Percentiles rank a stretch among this genome's conserved stretches.
Conservation (phyloP, 2,329 filamentous ascomycete species). For the Diaporthe citri region DNA sequence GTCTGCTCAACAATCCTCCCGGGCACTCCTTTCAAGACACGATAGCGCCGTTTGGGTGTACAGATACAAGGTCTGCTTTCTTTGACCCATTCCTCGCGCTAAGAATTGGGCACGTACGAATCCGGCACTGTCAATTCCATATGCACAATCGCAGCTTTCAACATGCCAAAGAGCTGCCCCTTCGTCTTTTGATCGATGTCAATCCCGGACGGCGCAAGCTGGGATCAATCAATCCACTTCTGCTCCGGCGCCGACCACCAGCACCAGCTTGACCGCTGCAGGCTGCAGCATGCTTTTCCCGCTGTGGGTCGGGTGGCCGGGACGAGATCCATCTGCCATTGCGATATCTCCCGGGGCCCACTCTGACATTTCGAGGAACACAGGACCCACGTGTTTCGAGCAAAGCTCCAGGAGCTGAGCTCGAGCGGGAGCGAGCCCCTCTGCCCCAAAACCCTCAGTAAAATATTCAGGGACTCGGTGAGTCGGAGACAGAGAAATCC, state of each 20-base stretch:
- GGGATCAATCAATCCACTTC: conserved; percentile 1
- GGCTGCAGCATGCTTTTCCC: conserved; percentile 30
- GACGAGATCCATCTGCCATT: conserved; percentile 32
- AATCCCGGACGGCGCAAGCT: not conserved
- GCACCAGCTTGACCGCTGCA: conserved; percentile 27
- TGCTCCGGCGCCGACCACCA: conserved; percentile 6
- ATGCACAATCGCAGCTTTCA: not conserved
- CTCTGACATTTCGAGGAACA: conserved; percentile 10
- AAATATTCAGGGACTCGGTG: conserved; percentile 20
- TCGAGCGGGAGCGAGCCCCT: not conserved
- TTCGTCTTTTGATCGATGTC: not conserved
- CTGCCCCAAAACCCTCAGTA: not conserved
- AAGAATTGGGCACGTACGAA: conserved; percentile 9
- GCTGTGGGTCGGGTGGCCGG: conserved; percentile 31
- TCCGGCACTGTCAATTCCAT: not conserved
- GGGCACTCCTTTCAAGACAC: conserved; percentile 1
- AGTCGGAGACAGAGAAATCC: conserved; percentile 8
- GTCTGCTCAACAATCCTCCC: not conserved
- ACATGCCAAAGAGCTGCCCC: not conserved
- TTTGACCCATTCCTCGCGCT: conserved; percentile 13
- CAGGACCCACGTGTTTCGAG: conserved; percentile 29
- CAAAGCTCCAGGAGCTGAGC: conserved; percentile 13
- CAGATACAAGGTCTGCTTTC: conserved; percentile 5
- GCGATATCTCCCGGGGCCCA: conserved; percentile 29
- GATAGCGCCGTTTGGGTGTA: not conserved